Evolutionary conservation across 495 filamentous ascomycete species (phyloP).

Genomic region (Podospora fimiseda): DNA sequence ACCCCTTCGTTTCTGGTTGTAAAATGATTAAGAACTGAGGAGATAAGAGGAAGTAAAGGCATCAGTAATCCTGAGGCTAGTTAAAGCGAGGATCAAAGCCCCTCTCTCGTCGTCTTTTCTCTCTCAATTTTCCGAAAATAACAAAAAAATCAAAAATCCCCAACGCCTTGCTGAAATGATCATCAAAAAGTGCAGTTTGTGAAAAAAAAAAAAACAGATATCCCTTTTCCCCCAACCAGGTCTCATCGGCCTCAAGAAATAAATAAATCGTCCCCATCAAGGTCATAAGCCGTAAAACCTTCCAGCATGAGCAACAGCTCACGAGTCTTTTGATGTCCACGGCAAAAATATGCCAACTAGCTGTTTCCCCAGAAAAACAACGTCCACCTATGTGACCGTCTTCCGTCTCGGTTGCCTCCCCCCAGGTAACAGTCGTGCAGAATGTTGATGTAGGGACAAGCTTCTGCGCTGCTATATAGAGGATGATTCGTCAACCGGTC

Average conservation of each 20-base stretch:
- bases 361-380: background rate
- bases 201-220: constrained; percentile 4
- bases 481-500: constrained; percentile 16
- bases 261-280: no score
- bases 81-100: background rate
- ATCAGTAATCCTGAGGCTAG: no score
- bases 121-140: background rate
- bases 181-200: constrained; percentile 15
- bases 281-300: no score
- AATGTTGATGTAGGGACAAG: background rate
- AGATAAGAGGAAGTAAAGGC: no score
- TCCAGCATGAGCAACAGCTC: background rate
- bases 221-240: background rate
- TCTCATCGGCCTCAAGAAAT: no score
- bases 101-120: constrained; percentile 2
- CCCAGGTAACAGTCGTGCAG: constrained; percentile 4
- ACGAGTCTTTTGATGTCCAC: background rate
- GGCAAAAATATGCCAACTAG: background rate
- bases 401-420: constrained; percentile 13
- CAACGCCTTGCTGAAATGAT: constrained; percentile 23
- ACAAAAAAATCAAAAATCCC: constrained; percentile 13
- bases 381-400: constrained; percentile 2
- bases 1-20: no score
- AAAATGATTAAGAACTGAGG: no score
- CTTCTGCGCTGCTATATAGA: constrained; percentile 1